Conservation (phyloP, 176 grass and related monocot genomes). For the Bromus sterilis region DNA sequence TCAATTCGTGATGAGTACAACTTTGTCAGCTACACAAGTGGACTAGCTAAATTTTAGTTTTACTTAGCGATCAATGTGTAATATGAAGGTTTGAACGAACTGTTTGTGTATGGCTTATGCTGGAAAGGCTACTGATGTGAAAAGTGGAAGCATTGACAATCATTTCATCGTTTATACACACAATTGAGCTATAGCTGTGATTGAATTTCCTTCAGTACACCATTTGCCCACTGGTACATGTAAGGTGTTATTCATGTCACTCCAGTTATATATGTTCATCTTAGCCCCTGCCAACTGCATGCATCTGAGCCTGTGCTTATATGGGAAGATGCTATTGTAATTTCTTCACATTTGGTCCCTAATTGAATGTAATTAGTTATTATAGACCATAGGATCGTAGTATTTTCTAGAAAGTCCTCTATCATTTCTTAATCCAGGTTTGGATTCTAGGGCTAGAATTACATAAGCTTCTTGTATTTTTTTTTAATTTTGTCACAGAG, state of each 20-base stretch:
- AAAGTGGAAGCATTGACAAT: neutral
- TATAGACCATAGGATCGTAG: neutral
- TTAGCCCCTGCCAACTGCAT: neutral
- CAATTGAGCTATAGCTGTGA: neutral
- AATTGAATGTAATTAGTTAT: neutral
- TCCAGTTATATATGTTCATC: neutral
- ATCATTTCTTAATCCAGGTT: neutral
- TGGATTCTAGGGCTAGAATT: neutral
- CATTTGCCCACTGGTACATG: neutral
- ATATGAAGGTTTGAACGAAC: neutral
- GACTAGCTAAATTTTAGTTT: neutral
- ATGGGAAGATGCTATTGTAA: neutral
- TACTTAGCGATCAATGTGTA: neutral
- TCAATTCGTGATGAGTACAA: neutral
- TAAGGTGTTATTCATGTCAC: neutral
- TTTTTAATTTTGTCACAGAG: neutral
- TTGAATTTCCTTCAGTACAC: neutral
- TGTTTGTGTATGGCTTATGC: neutral
- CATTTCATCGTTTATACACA: neutral
- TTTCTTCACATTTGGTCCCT: neutral
- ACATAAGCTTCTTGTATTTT: neutral
- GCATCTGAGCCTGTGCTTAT: neutral
- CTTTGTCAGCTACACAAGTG: neutral
- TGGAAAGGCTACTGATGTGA: neutral
- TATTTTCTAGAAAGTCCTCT: neutral